Percentiles rank a stretch among this genome's conserved stretches.
Evolutionary conservation across 1,284 basidiomycete species (phyloP).

Genomic region (Puccinia triticina): DNA sequence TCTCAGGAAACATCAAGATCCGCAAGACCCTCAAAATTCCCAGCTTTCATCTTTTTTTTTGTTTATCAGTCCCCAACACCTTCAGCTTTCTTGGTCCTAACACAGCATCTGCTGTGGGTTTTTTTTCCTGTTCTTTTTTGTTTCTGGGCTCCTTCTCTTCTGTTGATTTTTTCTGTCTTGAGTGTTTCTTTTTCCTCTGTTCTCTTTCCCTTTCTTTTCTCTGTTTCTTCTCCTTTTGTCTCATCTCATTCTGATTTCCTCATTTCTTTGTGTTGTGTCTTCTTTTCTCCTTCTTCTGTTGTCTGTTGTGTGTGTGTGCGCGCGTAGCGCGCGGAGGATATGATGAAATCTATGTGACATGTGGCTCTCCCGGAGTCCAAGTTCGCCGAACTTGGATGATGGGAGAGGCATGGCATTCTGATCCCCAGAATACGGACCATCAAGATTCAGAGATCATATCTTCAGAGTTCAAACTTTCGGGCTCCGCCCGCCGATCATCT

Average conservation of each 20-base stretch:
- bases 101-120: neutral
- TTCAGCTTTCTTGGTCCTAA: too few relatives aligned
- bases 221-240: neutral
- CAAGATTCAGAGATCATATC: too few relatives aligned
- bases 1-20: too few relatives aligned
- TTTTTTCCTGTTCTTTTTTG: neutral
- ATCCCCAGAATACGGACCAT: neutral
- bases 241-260: neutral
- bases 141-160: neutral
- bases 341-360: slow-evolving; percentile 3
- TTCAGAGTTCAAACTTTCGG: neutral
- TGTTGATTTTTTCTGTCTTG: neutral
- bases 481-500: too few relatives aligned
- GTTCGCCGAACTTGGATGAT: slow-evolving; percentile 5
- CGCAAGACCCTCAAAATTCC: neutral
- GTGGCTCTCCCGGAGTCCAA: neutral
- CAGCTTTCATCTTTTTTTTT: too few relatives aligned
- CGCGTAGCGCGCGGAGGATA: slow-evolving; percentile 7
- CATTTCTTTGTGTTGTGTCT: neutral
- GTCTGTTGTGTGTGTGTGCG: slow-evolving; percentile 2
- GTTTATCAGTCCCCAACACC: too few relatives aligned
- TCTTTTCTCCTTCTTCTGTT: neutral
- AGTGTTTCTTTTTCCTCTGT: neutral
- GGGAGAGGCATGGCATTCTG: neutral
- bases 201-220: neutral